Evolutionary conservation across 768 basidiomycete species (phyloP).

Genomic region (Krasilnikovozyma curviuscula): DNA sequence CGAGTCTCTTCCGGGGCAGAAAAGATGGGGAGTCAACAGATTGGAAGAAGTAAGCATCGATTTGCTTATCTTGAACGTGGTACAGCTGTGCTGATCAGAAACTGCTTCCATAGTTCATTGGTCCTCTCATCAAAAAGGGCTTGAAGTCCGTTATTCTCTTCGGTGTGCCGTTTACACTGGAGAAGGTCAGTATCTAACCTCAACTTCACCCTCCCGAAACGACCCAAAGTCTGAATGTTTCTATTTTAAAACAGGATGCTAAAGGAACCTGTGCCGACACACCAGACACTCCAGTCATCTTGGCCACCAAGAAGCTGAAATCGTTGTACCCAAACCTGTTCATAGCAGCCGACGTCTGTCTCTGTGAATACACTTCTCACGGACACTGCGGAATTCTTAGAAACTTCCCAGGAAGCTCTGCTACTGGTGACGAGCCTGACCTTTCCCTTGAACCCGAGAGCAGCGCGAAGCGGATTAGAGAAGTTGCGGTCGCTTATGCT

Average conservation of each 20-base stretch:
- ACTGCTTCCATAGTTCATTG: constrained; percentile 39
- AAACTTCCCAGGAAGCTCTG: too few relatives aligned
- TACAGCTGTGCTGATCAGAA: too few relatives aligned
- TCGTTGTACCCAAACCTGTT: constrained; percentile 62
- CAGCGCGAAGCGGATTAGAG: constrained; percentile 40
- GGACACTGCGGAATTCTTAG: constrained; percentile 71
- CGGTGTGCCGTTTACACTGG: constrained; percentile 64
- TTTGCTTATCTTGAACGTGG: too few relatives aligned
- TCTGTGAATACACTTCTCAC: constrained; percentile 99
- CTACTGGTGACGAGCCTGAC: too few relatives aligned
- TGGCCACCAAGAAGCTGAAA: constrained; percentile 62
- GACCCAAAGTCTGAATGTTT: not conserved
- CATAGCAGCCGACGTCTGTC: constrained; percentile 85
- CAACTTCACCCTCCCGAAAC: constrained; percentile 1
- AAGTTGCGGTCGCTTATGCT: constrained; percentile 84
- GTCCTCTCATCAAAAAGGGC: constrained; percentile 74
- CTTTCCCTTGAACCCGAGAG: constrained; percentile 8
- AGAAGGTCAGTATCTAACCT: constrained; percentile 38
- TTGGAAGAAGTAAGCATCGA: constrained; percentile 43
- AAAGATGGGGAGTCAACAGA: constrained; percentile 85
- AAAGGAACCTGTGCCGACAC: constrained; percentile 80
- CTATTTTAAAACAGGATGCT: constrained; percentile 38
- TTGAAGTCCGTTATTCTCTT: constrained; percentile 82
- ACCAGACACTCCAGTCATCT: constrained; percentile 73
- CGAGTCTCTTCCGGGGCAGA: constrained; percentile 59